Evolutionary conservation across 2,329 filamentous ascomycete genomes (phyloP), one percentile per base, ranked within the genome.

Genomic region (Scytalidium lignicola): DNA sequence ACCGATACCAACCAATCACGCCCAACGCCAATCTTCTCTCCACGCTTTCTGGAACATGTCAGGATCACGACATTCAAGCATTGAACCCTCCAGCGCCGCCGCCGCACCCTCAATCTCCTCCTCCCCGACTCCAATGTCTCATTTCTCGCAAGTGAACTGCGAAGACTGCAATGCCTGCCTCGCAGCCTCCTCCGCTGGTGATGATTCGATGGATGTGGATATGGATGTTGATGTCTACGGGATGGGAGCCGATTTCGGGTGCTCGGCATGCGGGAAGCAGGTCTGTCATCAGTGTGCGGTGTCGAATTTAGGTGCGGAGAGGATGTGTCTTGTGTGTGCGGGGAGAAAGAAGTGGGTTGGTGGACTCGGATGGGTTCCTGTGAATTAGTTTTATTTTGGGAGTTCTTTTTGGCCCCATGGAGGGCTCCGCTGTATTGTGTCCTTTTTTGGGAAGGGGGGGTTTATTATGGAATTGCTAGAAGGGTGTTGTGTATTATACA

Each of bases 21-120:
- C 26, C 49, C 44, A 61, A 19, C 80, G 32, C 10, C 32, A 83
- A 61, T 68, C 71, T 3, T 81, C 76, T 0, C 68, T 85, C 0
- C 79, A 84, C 62, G 76, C 69, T 39, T 85, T 83, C 66, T 85
- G 79, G 79, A 72, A 73, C n/a, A 70, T 83, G 13, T 72, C 69
- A 1, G 49, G 53, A 22, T 26, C 47, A 12, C 53, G 54, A 45
- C 67, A 69, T 0, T 62, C 67, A 0, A 62, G 72, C 4, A 53
- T 57, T 12, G 44, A 59, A 60, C 3, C 55, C 2, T 51, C 55
- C 1, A 58, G 67, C 0, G 57, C 60, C n/a, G n/a, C n/a, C n/a
- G n/a, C n/a, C 1, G 55, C 64, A 1, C 44, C 64, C 6, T 49
- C 56, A 1, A 54, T 52, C 2, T 48, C 50, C 18, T 52, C 51